phyloP scores from a whole-genome alignment of 83 land plant genomes.

The Diphasiastrum complanatum region DNA sequence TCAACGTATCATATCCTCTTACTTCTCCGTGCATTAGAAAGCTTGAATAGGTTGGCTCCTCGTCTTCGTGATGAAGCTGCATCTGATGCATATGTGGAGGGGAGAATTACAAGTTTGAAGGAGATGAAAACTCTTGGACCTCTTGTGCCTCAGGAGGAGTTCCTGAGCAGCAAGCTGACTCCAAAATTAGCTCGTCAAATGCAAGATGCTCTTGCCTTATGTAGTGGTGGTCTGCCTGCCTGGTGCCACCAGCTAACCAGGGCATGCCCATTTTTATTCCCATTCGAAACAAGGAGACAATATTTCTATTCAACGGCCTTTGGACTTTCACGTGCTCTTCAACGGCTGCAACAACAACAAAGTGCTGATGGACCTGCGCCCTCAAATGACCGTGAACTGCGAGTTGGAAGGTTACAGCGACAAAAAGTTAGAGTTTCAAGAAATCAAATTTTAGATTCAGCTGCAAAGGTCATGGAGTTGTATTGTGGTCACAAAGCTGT shows the following conservation, averaged over 20 bases:
- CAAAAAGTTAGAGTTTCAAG: conserved; percentile 96
- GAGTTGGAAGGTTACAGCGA: conserved; percentile 84
- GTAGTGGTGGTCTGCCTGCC: conserved; percentile 88
- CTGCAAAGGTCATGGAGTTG: conserved; percentile 95
- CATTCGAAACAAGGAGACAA: conserved; percentile 87
- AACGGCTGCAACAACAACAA: conserved; percentile 88
- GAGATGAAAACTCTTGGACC: conserved; percentile 42
- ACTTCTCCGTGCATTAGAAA: conserved; percentile 69
- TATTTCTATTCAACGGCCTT: conserved; percentile 93
- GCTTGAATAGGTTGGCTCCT: conserved; percentile 73
- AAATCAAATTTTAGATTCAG: conserved; percentile 81
- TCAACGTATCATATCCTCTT: conserved; percentile 67
- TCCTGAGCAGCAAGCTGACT: conserved; percentile 74
- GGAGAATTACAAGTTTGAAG: conserved; percentile 44
- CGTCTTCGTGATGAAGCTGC: conserved; percentile 59
- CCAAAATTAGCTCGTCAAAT: conserved; percentile 89
- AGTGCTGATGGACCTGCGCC: conserved; percentile 61
- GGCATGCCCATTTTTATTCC: conserved; percentile 91
- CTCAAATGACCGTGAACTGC: conserved; percentile 71
- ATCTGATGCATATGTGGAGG: conserved; percentile 67
- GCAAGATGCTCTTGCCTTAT: conserved; percentile 90
- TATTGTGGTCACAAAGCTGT: conserved; percentile 90
- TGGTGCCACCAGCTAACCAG: conserved; percentile 92
- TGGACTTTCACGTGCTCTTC: conserved; percentile 92
- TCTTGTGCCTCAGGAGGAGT: conserved; percentile 57